These are phyloP conservation scores for Funneliformis caledonium DNA, from an alignment of 371 early-diverging fungal species.

Conservation along the genomic window DNA sequence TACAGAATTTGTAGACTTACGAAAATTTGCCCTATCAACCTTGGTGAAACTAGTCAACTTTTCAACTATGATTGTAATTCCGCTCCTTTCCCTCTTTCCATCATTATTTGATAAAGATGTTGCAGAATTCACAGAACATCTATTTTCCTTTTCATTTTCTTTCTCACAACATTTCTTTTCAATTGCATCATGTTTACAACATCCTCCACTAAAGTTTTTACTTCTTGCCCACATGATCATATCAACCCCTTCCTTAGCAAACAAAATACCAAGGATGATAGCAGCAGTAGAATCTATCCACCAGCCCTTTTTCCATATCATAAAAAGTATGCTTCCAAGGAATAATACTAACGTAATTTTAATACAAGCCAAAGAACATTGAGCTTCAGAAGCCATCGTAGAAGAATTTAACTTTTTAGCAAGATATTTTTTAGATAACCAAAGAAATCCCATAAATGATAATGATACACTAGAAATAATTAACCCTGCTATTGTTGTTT, in stretches of 20 bases:
- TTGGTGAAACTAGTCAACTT: neutral
- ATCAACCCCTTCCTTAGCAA: constrained; percentile 25
- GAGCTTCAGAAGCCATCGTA: constrained; percentile 22
- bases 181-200: neutral
- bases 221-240: constrained; percentile 25
- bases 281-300: constrained; percentile 32
- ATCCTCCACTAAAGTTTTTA: constrained; percentile 35
- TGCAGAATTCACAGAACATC: no score
- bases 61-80: neutral
- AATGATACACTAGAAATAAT: constrained; percentile 30
- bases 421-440: neutral
- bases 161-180: neutral
- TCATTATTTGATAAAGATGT: neutral
- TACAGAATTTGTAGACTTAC: neutral
- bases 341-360: constrained; percentile 21
- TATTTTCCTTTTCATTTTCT: neutral
- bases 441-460: constrained; percentile 29
- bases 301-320: constrained; percentile 10
- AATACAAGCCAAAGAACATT: constrained; percentile 34
- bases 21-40: neutral
- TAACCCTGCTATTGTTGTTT: neutral
- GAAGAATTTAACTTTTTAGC: constrained; percentile 23
- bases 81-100: neutral
- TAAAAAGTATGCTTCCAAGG: constrained; percentile 14
- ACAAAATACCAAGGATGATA: constrained; percentile 16